A percentile compares a stretch with the other conserved stretches of the same genome.
phyloP scores from a whole-genome alignment of 305 asterid species.

The Fraxinus platypoda region DNA sequence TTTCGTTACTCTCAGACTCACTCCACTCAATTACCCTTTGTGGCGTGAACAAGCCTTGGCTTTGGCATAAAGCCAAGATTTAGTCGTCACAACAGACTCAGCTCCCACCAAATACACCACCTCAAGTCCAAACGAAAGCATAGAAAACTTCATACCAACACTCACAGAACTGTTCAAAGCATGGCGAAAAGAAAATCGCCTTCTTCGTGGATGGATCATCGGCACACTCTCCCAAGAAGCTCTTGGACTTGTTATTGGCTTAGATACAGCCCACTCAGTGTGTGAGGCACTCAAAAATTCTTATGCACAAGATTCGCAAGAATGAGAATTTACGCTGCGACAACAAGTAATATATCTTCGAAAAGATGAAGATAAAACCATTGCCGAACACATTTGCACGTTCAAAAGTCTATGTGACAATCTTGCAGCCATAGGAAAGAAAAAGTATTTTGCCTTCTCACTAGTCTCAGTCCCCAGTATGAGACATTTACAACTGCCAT shows the following conservation, averaged over 20 bases:
- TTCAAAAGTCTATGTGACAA: neutral
- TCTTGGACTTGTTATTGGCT: neutral
- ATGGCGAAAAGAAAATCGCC: neutral
- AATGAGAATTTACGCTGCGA: neutral
- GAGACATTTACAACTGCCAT: neutral
- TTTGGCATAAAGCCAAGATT: neutral
- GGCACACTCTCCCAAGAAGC: neutral
- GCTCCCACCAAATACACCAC: neutral
- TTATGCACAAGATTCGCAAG: neutral
- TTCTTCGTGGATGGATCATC: neutral
- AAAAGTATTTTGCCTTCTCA: neutral
- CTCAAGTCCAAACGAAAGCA: neutral
- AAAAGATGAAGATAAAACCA: slow-evolving; percentile 1
- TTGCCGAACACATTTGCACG: neutral
- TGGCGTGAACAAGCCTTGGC: neutral
- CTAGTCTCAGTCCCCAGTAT: slow-evolving; percentile 4
- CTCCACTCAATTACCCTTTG: neutral
- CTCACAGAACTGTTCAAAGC: neutral
- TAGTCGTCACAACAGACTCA: neutral
- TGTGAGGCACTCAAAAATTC: neutral
- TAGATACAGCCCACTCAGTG: neutral
- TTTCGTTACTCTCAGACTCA: neutral
- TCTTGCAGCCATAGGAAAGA: neutral
- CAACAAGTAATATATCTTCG: neutral
- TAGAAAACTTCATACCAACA: neutral